Evolutionary conservation across 257 asterid species (phyloP).

Genomic region (Linderniella brevidens): DNA sequence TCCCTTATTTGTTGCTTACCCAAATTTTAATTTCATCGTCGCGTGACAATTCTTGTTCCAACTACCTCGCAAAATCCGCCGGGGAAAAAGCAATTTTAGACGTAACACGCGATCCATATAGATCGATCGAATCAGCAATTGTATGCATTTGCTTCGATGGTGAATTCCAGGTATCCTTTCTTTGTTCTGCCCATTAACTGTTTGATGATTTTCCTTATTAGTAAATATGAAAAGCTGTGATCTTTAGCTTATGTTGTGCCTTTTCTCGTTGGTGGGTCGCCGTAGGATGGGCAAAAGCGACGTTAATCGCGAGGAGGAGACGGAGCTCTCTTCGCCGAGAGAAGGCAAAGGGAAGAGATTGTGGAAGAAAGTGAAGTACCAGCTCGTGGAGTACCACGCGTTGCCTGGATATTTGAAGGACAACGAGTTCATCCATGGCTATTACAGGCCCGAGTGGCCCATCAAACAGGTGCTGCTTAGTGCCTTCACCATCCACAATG

Average conservation of each 20-base stretch:
- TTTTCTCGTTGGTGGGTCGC: conserved; percentile 10
- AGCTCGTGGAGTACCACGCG: conserved; percentile 85
- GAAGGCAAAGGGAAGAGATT: conserved; percentile 55
- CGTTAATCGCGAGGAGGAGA: conserved; percentile 19
- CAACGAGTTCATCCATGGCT: conserved; percentile 64
- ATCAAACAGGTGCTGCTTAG: conserved; percentile 67
- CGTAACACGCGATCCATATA: too few relatives aligned
- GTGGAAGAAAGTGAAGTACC: conserved; percentile 89
- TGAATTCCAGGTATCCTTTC: too few relatives aligned
- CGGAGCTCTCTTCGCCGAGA: conserved; percentile 10
- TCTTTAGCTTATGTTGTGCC: conserved; percentile 5
- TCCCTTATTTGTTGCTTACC: too few relatives aligned
- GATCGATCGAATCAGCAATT: too few relatives aligned
- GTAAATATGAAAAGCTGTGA: too few relatives aligned
- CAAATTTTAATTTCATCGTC: too few relatives aligned
- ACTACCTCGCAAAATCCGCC: too few relatives aligned
- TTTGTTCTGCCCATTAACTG: too few relatives aligned
- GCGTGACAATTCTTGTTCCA: too few relatives aligned
- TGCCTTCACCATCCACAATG: conserved; percentile 81
- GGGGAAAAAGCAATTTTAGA: too few relatives aligned
- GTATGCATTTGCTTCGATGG: too few relatives aligned
- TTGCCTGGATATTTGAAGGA: conserved; percentile 93
- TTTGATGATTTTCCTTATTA: too few relatives aligned
- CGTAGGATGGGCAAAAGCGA: conserved; percentile 32
- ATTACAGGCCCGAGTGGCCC: conserved; percentile 91